A percentile compares a stretch with the other conserved stretches of the same genome.
These are phyloP conservation scores for Pichia gijzeniarum DNA, from an alignment of 805 yeast genomes.

Conservation along the genomic window DNA sequence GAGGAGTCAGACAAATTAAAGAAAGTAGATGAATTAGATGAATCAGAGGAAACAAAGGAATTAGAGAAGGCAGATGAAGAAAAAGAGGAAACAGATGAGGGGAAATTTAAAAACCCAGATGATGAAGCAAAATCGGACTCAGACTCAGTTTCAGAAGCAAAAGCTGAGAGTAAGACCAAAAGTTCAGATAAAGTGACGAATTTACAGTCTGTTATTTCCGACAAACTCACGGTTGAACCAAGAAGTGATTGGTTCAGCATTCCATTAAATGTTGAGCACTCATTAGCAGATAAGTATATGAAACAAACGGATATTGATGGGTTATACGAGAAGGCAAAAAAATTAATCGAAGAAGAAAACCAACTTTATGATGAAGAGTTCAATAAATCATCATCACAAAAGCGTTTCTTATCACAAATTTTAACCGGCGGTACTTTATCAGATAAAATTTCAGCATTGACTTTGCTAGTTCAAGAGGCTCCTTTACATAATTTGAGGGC, in stretches of 20 bases:
- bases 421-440: constrained; percentile 87
- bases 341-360: constrained; percentile 64
- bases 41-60: constrained; percentile 28
- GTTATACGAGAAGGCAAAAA: constrained; percentile 60
- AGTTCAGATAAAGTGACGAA: constrained; percentile 24
- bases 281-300: constrained; percentile 30
- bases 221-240: constrained; percentile 52
- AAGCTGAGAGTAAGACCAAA: constrained; percentile 17
- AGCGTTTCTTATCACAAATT: constrained; percentile 81
- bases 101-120: too few species aligned
- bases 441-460: constrained; percentile 92
- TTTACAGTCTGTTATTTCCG: constrained; percentile 46
- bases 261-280: constrained; percentile 31
- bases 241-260: constrained; percentile 72
- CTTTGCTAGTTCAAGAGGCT: constrained; percentile 89
- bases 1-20: constrained; percentile 31
- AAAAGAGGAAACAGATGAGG: constrained; percentile 21
- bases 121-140: too few species aligned
- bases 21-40: constrained; percentile 22
- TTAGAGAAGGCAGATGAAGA: constrained; percentile 26
- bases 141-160: too few species aligned
- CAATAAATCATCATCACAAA: constrained; percentile 70
- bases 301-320: constrained; percentile 52
- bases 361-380: constrained; percentile 64
- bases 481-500: constrained; percentile 87